Percentiles rank a stretch among this genome's conserved stretches.
These are phyloP conservation scores for Russula lepida DNA, from an alignment of 768 basidiomycete genomes.

Conservation along the genomic window DNA sequence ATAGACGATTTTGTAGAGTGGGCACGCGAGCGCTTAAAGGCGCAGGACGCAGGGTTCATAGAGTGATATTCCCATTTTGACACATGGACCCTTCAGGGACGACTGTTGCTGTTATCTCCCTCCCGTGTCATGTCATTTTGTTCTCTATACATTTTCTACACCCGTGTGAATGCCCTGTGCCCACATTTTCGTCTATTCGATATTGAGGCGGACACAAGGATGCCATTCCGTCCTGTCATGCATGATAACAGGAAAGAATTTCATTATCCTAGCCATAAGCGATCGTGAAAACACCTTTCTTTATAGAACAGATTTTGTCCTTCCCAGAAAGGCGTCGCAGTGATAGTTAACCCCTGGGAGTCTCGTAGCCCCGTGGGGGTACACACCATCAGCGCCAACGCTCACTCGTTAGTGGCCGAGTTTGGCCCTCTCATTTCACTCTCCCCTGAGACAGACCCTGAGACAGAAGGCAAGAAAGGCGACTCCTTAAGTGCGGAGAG, in stretches of 20 bases:
- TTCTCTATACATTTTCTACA: not conserved
- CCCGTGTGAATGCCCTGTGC: not conserved
- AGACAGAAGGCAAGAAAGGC: constrained; percentile 27
- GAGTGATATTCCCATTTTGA: not conserved
- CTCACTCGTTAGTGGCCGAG: not conserved
- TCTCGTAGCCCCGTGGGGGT: not conserved
- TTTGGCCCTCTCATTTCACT: not conserved
- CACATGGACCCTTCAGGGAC: not conserved
- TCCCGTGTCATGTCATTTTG: not conserved
- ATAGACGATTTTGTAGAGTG: constrained; percentile 79
- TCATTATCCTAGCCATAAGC: too few species aligned
- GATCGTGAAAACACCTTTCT: not conserved
- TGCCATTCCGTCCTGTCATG: too few species aligned
- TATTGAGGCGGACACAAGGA: not conserved
- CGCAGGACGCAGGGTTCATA: constrained; percentile 8
- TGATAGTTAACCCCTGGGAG: not conserved
- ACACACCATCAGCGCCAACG: not conserved
- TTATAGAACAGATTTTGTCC: not conserved
- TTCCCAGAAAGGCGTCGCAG: not conserved
- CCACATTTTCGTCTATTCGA: not conserved
- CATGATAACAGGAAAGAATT: too few species aligned
- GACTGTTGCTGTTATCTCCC: not conserved
- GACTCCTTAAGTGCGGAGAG: constrained; percentile 28
- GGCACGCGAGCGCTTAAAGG: constrained; percentile 38
- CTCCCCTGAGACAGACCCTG: constrained; percentile 24